These are phyloP conservation scores for Ilex paraguariensis DNA, from an alignment of 305 asterid species.

Conservation along the genomic window DNA sequence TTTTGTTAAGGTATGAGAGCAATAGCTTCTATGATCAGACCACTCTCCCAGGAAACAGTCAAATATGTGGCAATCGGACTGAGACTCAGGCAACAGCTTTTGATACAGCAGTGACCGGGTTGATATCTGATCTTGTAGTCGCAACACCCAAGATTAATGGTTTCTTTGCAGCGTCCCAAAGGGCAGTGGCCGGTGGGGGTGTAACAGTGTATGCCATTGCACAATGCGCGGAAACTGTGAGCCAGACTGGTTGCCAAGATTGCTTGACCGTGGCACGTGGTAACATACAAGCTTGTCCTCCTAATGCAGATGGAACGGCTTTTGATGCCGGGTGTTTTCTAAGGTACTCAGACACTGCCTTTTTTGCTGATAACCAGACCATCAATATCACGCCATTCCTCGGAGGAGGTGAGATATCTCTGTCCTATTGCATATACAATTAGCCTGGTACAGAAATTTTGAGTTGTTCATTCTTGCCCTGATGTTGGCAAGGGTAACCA, in stretches of 20 bases:
- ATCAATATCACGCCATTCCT: slow-evolving; percentile 49
- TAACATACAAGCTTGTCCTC: slow-evolving; percentile 69
- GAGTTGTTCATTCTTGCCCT: too few species aligned
- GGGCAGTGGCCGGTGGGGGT: slow-evolving; percentile 12
- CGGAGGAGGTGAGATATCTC: slow-evolving; percentile 26
- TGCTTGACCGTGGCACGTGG: slow-evolving; percentile 59
- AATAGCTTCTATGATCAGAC: slow-evolving; percentile 58
- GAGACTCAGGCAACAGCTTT: slow-evolving; percentile 40
- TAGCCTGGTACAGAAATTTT: too few species aligned
- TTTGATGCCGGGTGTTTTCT: slow-evolving; percentile 68
- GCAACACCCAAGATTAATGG: slow-evolving; percentile 53
- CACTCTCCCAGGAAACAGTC: slow-evolving; percentile 48
- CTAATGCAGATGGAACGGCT: slow-evolving; percentile 64
- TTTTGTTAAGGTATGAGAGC: slow-evolving; percentile 55
- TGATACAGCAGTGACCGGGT: slow-evolving; percentile 21
- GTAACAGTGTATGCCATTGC: slow-evolving; percentile 51
- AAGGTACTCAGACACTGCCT: slow-evolving; percentile 51
- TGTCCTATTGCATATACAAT: too few species aligned
- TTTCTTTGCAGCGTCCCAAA: slow-evolving; percentile 46
- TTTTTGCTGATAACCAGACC: slow-evolving; percentile 59
- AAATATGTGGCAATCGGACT: slow-evolving; percentile 51
- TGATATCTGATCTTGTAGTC: slow-evolving; percentile 44
- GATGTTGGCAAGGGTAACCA: too few species aligned
- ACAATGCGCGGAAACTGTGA: slow-evolving; percentile 68
- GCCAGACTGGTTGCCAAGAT: slow-evolving; percentile 50